Conservation (phyloP, 768 basidiomycete species). For the Hortiboletus campestris region DNA sequence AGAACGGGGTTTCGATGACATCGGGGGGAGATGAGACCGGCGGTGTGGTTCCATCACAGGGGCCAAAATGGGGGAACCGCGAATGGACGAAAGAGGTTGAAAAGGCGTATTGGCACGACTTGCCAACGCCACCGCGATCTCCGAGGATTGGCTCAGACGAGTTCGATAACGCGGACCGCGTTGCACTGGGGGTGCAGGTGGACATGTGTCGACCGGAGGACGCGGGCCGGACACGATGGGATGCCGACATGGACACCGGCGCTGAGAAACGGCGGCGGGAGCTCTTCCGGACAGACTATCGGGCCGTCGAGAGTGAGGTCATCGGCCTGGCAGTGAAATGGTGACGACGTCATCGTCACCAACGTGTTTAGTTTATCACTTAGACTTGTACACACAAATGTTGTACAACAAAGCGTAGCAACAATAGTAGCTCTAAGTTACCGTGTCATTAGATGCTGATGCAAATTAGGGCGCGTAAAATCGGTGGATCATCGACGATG, state of each 20-base stretch:
- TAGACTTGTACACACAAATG: slow-evolving; percentile 21
- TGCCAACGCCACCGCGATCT: slow-evolving; percentile 48
- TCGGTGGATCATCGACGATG: slow-evolving; percentile 32
- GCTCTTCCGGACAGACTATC: slow-evolving; percentile 75
- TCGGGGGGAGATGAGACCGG: slow-evolving; percentile 9
- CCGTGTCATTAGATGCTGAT: slow-evolving; percentile 20
- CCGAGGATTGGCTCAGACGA: slow-evolving; percentile 23
- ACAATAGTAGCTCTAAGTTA: slow-evolving; percentile 34
- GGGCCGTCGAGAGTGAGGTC: slow-evolving; percentile 84
- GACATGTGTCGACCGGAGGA: slow-evolving; percentile 40
- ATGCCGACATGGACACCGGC: slow-evolving; percentile 38
- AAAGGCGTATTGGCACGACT: slow-evolving; percentile 70
- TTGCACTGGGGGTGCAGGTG: slow-evolving; percentile 38
- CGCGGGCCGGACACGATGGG: slow-evolving; percentile 35
- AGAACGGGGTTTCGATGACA: slow-evolving; percentile 42
- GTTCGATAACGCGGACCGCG: slow-evolving; percentile 31
- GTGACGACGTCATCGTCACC: slow-evolving; percentile 36
- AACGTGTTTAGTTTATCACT: background rate
- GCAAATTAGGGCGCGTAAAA: slow-evolving; percentile 1
- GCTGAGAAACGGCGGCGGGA: slow-evolving; percentile 44
- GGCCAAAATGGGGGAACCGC: slow-evolving; percentile 76
- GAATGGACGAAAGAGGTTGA: slow-evolving; percentile 85
- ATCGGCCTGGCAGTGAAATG: slow-evolving; percentile 74
- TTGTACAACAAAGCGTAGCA: slow-evolving; percentile 22
- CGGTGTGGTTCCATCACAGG: slow-evolving; percentile 15